These are phyloP conservation scores for Populus ilicifolia DNA, from an alignment of 345 rosid genomes.

Conservation along the genomic window DNA sequence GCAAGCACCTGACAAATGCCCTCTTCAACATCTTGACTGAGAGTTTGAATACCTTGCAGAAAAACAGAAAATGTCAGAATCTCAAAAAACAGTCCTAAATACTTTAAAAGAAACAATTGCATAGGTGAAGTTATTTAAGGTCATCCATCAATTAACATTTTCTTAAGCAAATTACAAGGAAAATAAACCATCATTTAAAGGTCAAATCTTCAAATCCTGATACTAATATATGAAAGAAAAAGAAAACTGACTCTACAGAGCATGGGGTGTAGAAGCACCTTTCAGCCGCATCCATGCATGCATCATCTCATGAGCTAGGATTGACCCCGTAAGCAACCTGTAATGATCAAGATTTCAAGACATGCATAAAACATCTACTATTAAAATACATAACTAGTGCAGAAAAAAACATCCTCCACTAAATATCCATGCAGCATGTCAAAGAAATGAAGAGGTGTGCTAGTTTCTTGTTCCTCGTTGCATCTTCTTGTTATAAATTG, in stretches of 20 bases:
- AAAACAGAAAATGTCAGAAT: conserved; percentile 3
- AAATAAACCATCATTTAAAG: not conserved
- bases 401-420: not conserved
- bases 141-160: not conserved
- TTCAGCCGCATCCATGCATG: conserved; percentile 96
- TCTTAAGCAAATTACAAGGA: not conserved
- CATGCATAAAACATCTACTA: not conserved
- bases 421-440: not conserved
- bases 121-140: not conserved
- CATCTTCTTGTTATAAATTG: not conserved
- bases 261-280: conserved; percentile 37
- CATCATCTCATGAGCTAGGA: conserved; percentile 98
- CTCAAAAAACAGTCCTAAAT: not conserved
- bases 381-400: not conserved
- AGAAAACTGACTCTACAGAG: not conserved
- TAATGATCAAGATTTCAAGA: conserved; percentile 7
- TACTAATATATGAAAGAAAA: not conserved
- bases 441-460: not conserved
- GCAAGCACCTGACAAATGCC: conserved; percentile 98
- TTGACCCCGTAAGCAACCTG: conserved; percentile 94
- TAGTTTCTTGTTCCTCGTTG: not conserved
- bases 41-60: conserved; percentile 63
- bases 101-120: not conserved
- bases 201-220: not conserved
- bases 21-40: conserved; percentile 87